phyloP scores from a whole-genome alignment of 257 asterid species.

The Lantana camara region DNA sequence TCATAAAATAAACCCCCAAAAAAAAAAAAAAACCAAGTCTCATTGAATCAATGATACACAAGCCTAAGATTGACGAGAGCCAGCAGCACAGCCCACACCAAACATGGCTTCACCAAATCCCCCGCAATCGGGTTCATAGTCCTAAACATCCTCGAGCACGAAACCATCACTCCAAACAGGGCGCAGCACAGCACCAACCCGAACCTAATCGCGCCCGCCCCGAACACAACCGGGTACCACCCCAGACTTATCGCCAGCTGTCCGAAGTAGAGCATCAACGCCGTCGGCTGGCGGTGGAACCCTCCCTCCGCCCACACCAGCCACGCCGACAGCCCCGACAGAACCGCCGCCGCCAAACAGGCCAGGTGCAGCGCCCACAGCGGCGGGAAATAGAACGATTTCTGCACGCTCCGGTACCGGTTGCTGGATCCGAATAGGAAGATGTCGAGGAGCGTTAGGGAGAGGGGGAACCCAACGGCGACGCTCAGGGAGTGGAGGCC shows the following conservation, averaged over 20 bases:
- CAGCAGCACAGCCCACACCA: constrained; percentile 64
- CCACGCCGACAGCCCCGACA: constrained; percentile 88
- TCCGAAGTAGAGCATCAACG: constrained; percentile 54
- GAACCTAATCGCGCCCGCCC: constrained; percentile 53
- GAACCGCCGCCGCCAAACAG: constrained; percentile 49
- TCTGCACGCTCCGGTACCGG: constrained; percentile 52
- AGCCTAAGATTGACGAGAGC: constrained; percentile 62
- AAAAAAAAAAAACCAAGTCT: no score
- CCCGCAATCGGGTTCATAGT: constrained; percentile 77
- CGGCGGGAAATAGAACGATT: constrained; percentile 81
- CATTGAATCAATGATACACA: constrained; percentile 37
- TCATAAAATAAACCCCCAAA: no score
- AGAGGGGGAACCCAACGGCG: constrained; percentile 66
- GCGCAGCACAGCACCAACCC: constrained; percentile 66
- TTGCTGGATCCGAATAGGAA: constrained; percentile 61
- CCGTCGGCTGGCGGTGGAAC: constrained; percentile 65
- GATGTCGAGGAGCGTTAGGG: constrained; percentile 54
- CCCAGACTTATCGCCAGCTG: constrained; percentile 60
- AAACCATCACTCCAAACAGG: constrained; percentile 60
- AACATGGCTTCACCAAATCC: constrained; percentile 67
- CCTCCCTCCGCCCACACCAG: constrained; percentile 97
- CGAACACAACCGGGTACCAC: constrained; percentile 86
- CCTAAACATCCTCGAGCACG: constrained; percentile 53
- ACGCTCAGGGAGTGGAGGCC: constrained; percentile 70
- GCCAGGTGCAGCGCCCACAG: constrained; percentile 83